phyloP scores from a whole-genome alignment of 805 yeast genomes.

The Yamadazyma takamatsuzukensis region DNA sequence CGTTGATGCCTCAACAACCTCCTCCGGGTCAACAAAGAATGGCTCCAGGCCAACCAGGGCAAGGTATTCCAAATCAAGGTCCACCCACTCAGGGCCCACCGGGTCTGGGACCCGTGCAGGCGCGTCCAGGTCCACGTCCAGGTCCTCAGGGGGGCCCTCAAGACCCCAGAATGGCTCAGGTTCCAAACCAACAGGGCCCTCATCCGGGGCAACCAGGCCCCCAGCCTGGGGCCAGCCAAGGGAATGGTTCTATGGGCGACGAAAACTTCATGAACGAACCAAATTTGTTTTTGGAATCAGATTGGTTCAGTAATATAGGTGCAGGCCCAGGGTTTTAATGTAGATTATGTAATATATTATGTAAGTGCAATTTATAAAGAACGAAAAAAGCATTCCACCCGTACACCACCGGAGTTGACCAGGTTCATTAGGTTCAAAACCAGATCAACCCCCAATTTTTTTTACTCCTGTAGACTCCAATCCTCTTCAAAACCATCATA shows the following conservation, averaged over 20 bases:
- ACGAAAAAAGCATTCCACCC: too few relatives aligned
- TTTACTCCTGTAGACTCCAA: too few relatives aligned
- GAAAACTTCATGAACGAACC: constrained; percentile 8
- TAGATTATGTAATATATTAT: too few relatives aligned
- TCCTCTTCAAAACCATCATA: too few relatives aligned
- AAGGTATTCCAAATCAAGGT: constrained; percentile 2
- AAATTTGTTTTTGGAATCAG: constrained; percentile 15
- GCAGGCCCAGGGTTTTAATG: constrained; percentile 28
- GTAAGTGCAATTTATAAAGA: too few relatives aligned
- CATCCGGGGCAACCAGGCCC: constrained; percentile 1
- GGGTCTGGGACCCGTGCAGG: not conserved
- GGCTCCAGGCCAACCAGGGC: constrained; percentile 5
- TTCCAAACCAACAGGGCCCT: constrained; percentile 2
- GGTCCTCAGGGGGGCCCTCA: constrained; percentile 1
- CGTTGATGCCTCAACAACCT: constrained; percentile 4
- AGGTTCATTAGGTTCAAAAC: too few relatives aligned
- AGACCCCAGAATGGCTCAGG: not conserved
- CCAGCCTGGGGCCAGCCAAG: constrained; percentile 4
- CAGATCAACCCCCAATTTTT: too few relatives aligned
- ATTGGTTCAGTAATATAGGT: constrained; percentile 32
- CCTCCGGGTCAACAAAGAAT: constrained; percentile 4
- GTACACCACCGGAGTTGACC: too few relatives aligned
- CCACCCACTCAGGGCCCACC: too few relatives aligned
- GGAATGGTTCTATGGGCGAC: constrained; percentile 7
- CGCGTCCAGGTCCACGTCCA: constrained; percentile 6